phyloP scores from a whole-genome alignment of 768 basidiomycete species.

The Goffeauzyma gilvescens region DNA sequence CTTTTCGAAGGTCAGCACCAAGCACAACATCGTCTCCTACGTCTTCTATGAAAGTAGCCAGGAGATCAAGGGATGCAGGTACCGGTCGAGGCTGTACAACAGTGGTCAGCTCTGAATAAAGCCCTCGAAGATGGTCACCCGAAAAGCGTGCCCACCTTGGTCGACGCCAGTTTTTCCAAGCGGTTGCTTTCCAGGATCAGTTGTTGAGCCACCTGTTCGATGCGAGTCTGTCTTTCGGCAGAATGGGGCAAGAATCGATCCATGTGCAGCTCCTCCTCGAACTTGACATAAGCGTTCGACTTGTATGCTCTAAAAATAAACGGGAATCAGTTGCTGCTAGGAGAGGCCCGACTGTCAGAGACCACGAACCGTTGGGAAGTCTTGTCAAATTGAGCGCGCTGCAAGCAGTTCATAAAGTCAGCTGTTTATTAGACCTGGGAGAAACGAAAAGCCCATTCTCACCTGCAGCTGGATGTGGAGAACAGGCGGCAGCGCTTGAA shows the following conservation, averaged over 20 bases:
- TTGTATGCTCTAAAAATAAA: conserved; percentile 36
- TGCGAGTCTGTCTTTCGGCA: no score
- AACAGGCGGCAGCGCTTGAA: conserved; percentile 61
- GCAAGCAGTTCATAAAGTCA: conserved; percentile 1
- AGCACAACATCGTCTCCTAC: no score
- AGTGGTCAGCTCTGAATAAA: no score
- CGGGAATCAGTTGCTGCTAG: no score
- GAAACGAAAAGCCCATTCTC: conserved; percentile 12
- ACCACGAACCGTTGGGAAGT: no score
- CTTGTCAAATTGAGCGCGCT: conserved; percentile 53
- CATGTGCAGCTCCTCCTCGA: conserved; percentile 67
- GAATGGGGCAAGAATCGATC: conserved; percentile 78
- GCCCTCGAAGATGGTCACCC: neutral
- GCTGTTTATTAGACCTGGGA: conserved; percentile 2
- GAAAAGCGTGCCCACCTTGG: conserved; percentile 46
- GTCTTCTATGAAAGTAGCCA: no score
- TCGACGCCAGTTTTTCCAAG: conserved; percentile 47
- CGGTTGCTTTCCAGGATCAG: conserved; percentile 55
- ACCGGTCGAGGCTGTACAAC: no score
- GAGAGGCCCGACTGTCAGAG: no score
- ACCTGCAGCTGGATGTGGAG: conserved; percentile 94
- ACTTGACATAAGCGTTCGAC: conserved; percentile 85
- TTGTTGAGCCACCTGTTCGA: conserved; percentile 44
- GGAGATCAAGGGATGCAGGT: no score
- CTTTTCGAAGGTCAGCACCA: no score